A percentile compares a stretch with the other conserved stretches of the same genome.
These are phyloP conservation scores for Acarospora socialis DNA, from an alignment of 2,329 filamentous ascomycete genomes.

Conservation along the genomic window DNA sequence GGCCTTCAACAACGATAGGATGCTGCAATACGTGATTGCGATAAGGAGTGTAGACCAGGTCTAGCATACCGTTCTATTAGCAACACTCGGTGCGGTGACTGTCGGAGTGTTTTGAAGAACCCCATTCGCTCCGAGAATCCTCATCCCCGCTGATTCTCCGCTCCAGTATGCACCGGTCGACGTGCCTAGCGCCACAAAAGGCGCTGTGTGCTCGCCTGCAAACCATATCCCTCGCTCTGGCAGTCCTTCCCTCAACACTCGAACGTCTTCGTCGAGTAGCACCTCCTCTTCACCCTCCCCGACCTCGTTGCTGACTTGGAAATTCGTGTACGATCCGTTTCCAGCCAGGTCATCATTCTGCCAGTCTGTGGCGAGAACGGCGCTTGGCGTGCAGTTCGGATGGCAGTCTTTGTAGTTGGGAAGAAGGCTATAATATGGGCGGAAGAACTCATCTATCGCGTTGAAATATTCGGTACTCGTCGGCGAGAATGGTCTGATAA, in stretches of 20 bases:
- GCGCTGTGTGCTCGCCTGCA: slow-evolving; percentile 3
- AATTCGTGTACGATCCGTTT: slow-evolving; percentile 72
- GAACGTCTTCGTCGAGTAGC: slow-evolving; percentile 57
- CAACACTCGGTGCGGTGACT: too few relatives aligned
- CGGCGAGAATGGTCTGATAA: slow-evolving; percentile 19
- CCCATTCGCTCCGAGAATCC: too few relatives aligned
- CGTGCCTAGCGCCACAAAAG: slow-evolving; percentile 1
- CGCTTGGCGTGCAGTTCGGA: slow-evolving; percentile 46
- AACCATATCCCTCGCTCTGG: slow-evolving; percentile 43
- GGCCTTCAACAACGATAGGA: too few relatives aligned
- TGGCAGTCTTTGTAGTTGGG: slow-evolving; percentile 47
- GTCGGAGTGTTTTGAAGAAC: too few relatives aligned
- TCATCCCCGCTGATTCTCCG: slow-evolving; percentile 1
- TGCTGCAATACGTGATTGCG: too few relatives aligned
- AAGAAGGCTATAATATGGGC: slow-evolving; percentile 62
- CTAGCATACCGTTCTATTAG: too few relatives aligned
- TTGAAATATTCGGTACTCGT: slow-evolving; percentile 35
- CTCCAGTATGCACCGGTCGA: slow-evolving; percentile 4
- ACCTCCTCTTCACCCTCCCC: slow-evolving; percentile 35
- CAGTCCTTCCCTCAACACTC: slow-evolving; percentile 38
- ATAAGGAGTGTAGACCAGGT: too few relatives aligned
- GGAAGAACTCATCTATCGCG: slow-evolving; percentile 52
- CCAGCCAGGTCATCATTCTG: slow-evolving; percentile 65
- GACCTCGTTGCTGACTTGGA: slow-evolving; percentile 60
- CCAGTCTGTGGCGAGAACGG: slow-evolving; percentile 61